Conservation (phyloP, 2,329 filamentous ascomycete species). For the Neopestalotiopsis sp. region DNA sequence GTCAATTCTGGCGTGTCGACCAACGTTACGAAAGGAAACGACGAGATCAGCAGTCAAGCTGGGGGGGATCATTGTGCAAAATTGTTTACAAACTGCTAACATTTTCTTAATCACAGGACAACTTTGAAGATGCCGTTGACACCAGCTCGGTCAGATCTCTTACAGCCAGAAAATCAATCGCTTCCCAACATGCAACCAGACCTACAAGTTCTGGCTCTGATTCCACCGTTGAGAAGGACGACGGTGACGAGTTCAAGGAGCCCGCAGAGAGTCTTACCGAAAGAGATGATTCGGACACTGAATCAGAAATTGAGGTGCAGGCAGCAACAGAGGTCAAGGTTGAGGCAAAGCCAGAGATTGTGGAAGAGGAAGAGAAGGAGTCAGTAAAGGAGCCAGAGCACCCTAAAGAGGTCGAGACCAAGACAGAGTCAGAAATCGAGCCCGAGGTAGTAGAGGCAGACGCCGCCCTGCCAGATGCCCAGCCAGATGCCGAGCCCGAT, state of each 20-base stretch:
- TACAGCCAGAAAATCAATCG: conserved; percentile 51
- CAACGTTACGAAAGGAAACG: background rate
- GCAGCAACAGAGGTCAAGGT: background rate
- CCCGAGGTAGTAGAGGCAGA: conserved; percentile 28
- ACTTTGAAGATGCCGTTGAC: conserved; percentile 83
- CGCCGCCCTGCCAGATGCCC: conserved; percentile 27
- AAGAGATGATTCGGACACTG: conserved; percentile 14
- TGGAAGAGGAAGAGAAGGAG: background rate
- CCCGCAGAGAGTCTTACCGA: conserved; percentile 23
- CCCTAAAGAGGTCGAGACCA: background rate
- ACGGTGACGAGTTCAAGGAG: conserved; percentile 24
- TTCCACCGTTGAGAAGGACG: background rate
- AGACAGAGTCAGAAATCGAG: background rate
- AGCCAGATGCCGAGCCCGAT: conserved; percentile 21
- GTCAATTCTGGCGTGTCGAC: conserved; percentile 20
- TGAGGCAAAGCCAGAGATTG: background rate
- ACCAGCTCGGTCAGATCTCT: conserved; percentile 68
- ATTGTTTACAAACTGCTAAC: background rate
- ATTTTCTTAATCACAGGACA: conserved; percentile 59
- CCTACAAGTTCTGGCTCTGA: background rate
- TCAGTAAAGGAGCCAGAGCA: background rate
- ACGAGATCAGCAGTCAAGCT: background rate
- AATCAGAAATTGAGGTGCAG: background rate
- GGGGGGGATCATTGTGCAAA: background rate
- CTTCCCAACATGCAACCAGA: conserved; percentile 16